Evolutionary conservation across 768 basidiomycete species (phyloP).

Genomic region (Chalciporus pseudorubinellus): DNA sequence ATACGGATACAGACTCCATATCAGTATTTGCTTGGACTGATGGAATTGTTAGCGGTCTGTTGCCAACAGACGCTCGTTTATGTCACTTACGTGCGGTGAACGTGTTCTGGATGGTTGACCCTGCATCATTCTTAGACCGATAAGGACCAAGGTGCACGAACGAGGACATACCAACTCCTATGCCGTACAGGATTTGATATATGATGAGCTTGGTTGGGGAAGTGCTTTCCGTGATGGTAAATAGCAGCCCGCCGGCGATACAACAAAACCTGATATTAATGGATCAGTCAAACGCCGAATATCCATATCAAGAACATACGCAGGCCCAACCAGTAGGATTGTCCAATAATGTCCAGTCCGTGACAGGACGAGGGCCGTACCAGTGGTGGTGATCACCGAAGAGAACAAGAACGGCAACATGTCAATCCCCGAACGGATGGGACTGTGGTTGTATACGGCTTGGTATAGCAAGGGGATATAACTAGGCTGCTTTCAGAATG

Average conservation of each 20-base stretch:
- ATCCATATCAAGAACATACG: slow-evolving; percentile 1
- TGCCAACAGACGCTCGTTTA: not conserved
- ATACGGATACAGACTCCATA: slow-evolving; percentile 2
- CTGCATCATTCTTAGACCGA: not conserved
- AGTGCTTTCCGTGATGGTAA: slow-evolving; percentile 8
- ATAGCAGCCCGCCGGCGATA: slow-evolving; percentile 12
- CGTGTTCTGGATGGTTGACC: slow-evolving; percentile 8
- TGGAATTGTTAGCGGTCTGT: not conserved
- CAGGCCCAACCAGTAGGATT: slow-evolving; percentile 12
- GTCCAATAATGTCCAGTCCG: slow-evolving; percentile 14
- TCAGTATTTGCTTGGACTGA: slow-evolving; percentile 11
- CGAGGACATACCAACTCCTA: slow-evolving; percentile 6
- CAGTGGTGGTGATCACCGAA: slow-evolving; percentile 6
- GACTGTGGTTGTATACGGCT: slow-evolving; percentile 16
- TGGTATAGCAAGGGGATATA: slow-evolving; percentile 22
- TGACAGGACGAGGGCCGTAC: slow-evolving; percentile 9
- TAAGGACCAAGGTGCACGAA: no score
- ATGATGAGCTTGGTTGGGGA: slow-evolving; percentile 3
- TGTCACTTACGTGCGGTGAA: slow-evolving; percentile 10
- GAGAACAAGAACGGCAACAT: slow-evolving; percentile 20
- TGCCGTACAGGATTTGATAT: slow-evolving; percentile 15
- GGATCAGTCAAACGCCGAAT: not conserved
- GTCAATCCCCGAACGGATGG: slow-evolving; percentile 21
- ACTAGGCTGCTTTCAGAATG: slow-evolving; percentile 1
- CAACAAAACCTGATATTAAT: slow-evolving; percentile 10